These are phyloP conservation scores for Rhizopogon salebrosus DNA, from an alignment of 768 basidiomycete genomes.

Conservation along the genomic window DNA sequence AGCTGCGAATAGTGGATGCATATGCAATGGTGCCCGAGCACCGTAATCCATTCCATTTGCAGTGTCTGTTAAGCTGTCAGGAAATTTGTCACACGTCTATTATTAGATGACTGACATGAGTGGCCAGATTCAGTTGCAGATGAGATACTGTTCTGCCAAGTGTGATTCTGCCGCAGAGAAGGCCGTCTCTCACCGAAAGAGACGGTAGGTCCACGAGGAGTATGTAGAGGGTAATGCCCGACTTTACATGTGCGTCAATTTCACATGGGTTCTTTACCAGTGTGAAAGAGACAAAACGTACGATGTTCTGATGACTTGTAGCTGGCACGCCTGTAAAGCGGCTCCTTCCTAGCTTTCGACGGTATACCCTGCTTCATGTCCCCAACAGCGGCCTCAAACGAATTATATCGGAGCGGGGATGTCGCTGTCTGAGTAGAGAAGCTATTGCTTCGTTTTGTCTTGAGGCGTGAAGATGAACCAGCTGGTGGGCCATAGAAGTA, in stretches of 20 bases:
- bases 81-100: neutral
- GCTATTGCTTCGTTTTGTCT: conserved; percentile 36
- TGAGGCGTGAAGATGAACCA: conserved; percentile 24
- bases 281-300: conserved; percentile 22
- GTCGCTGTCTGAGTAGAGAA: conserved; percentile 31
- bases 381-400: conserved; percentile 28
- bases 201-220: conserved; percentile 26
- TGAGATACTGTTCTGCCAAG: conserved; percentile 40
- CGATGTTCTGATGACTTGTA: conserved; percentile 40
- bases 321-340: conserved; percentile 37
- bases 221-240: conserved; percentile 26
- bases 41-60: conserved; percentile 21
- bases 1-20: conserved; percentile 61
- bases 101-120: conserved; percentile 33
- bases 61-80: conserved; percentile 5
- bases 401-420: conserved; percentile 37
- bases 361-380: conserved; percentile 29
- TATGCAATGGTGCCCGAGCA: conserved; percentile 36
- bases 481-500: conserved; percentile 33
- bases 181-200: conserved; percentile 39
- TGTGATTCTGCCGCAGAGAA: conserved; percentile 40
- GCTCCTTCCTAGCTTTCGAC: conserved; percentile 28
- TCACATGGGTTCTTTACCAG: conserved; percentile 6
- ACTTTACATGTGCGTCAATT: conserved; percentile 10
- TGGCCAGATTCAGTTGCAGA: conserved; percentile 32